phyloP scores from a whole-genome alignment of 768 basidiomycete species.

The Serendipita sp. region DNA sequence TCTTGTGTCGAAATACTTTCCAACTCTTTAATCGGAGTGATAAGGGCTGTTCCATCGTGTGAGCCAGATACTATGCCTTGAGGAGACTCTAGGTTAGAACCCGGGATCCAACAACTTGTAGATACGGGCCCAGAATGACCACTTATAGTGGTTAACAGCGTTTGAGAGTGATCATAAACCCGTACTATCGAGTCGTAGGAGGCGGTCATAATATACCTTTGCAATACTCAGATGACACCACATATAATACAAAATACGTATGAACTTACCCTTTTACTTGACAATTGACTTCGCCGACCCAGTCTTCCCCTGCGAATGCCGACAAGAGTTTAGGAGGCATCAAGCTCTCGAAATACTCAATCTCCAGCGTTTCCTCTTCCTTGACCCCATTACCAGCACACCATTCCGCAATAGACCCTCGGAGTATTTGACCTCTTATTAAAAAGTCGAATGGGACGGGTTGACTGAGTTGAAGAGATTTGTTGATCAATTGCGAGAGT shows the following conservation, averaged over 20 bases:
- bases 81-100: slow-evolving; percentile 16
- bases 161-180: slow-evolving; percentile 54
- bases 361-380: slow-evolving; percentile 81
- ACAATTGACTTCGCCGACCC: slow-evolving; percentile 74
- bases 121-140: slow-evolving; percentile 54
- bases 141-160: slow-evolving; percentile 29
- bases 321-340: slow-evolving; percentile 73
- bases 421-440: slow-evolving; percentile 62
- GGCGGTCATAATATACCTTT: slow-evolving; percentile 54
- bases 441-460: slow-evolving; percentile 90
- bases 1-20: not conserved
- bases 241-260: slow-evolving; percentile 2
- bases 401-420: slow-evolving; percentile 59
- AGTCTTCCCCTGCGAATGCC: slow-evolving; percentile 74
- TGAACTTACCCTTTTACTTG: slow-evolving; percentile 32
- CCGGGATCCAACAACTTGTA: slow-evolving; percentile 40
- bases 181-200: slow-evolving; percentile 72
- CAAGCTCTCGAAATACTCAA: slow-evolving; percentile 83
- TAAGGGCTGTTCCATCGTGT: slow-evolving; percentile 58
- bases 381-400: slow-evolving; percentile 50
- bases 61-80: slow-evolving; percentile 49
- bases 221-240: not conserved
- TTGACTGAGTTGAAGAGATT: slow-evolving; percentile 56
- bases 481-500: slow-evolving; percentile 92
- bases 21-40: slow-evolving; percentile 24